Evolutionary conservation across 2,329 filamentous ascomycete species (phyloP), one percentile per base, ranked within the genome.

Genomic region (Exophiala sp.): DNA sequence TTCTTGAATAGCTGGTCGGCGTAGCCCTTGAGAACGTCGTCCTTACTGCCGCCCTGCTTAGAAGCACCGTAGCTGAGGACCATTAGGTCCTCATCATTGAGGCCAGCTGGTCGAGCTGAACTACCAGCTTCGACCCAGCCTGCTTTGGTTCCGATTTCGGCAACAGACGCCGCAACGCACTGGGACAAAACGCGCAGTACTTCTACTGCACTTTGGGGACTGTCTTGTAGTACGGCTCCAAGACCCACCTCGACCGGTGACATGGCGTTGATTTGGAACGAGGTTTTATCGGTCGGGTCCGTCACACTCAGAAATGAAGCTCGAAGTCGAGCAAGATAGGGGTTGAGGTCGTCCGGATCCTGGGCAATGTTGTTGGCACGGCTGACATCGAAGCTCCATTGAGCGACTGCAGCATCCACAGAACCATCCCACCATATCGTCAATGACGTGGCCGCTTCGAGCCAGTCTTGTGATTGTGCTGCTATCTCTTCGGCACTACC

Each of bases 391-490:
- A 75, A 65, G 56, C 67, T 73, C 44, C 66, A 70, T 30, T 67
- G 63, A 1, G 66, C 57, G 22, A 68, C 58, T 1, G 72, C 69
- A 11, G 74, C 72, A 8, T 82, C 77, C 52, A 82, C 79, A n/a
- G 80, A 79, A 53, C 93, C 88, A 63, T 95, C 85, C 89, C 90
- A 95, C 91, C 91, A 97, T 4, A 86, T 83, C 24, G 90, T 83
- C 43, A 97, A 72, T 1, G 84, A 86, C 52, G 96, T 71, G 0
- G 84, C 86, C 0, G 88, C 90, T 70, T 97, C 91, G 44, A 91
- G 82, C 91, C 91, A 97, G 67, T 96, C 90, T 62, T 91, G 83
- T 1, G 89, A 81, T 38, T 82, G 80, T 40, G 82, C 79, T 53
- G 94, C 73, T 45, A 96, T 87, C 16, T 88, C 82, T 29, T 83